A percentile compares a stretch with the other conserved stretches of the same genome.
Evolutionary conservation across 306 rosid species (phyloP).

Genomic region (Coriaria nepalensis): DNA sequence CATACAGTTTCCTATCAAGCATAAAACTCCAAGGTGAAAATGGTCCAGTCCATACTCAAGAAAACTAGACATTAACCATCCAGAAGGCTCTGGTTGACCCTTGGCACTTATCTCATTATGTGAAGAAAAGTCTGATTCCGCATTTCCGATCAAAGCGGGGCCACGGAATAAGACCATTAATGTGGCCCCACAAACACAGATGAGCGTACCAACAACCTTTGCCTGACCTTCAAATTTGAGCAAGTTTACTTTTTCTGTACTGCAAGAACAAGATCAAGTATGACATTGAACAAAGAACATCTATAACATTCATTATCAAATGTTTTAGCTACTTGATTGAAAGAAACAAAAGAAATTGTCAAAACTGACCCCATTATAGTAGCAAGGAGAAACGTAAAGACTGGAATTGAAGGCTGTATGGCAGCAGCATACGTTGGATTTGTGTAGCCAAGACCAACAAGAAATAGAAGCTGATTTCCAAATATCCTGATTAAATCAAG

Average conservation of each 20-base stretch:
- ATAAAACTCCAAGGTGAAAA: constrained; percentile 75
- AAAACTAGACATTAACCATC: constrained; percentile 53
- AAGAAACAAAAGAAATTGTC: constrained; percentile 4
- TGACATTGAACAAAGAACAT: constrained; percentile 18
- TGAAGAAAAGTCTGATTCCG: constrained; percentile 19
- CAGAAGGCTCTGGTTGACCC: constrained; percentile 81
- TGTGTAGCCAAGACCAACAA: constrained; percentile 85
- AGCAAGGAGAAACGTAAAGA: constrained; percentile 69
- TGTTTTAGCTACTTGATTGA: background rate
- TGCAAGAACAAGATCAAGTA: constrained; percentile 39
- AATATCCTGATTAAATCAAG: constrained; percentile 50
- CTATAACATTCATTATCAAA: background rate
- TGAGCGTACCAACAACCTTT: constrained; percentile 66
- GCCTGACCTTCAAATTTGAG: constrained; percentile 63
- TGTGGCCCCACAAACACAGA: constrained; percentile 81
- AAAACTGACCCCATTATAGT: constrained; percentile 76
- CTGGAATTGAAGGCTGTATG: constrained; percentile 87
- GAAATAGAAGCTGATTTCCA: constrained; percentile 95
- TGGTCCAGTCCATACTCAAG: constrained; percentile 40
- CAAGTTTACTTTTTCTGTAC: constrained; percentile 86
- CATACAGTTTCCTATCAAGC: constrained; percentile 83
- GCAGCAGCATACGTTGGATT: constrained; percentile 96
- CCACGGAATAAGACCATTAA: constrained; percentile 81
- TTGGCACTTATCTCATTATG: constrained; percentile 52
- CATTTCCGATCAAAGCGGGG: constrained; percentile 42